Evolutionary conservation across 768 basidiomycete genomes (phyloP), one percentile per base, ranked within the genome.

Genomic region (Kwoniella europaea): DNA sequence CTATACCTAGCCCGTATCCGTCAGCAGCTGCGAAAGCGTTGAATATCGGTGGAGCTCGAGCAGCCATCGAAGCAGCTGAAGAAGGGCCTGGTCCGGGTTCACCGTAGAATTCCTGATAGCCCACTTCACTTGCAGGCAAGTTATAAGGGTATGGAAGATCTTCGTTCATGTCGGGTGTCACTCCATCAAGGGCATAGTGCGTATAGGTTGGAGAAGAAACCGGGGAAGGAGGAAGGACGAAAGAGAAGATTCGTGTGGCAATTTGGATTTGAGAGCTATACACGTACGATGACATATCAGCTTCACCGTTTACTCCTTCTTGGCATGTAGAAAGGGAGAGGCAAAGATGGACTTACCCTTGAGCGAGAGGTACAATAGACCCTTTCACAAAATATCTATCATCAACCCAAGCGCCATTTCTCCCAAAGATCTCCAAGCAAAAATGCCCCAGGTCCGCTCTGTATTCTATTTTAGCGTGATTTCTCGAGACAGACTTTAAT

Each of bases 391-490:
- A 90, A 92, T 95, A 99, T n/a, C 92, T 89, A 41, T 94, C 95
- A 74, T 98, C 94, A 4, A 99, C 94, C 91, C 95, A 98, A 18
- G 94, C 94, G 13, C 97, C 97, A 78, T 99, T 98, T 69, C 97
- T 87, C n/a, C 97, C 97, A 46, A 93, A 88, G 46, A 99, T 95
- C 70, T 90, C 89, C 44, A 99, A 88, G 61, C 80, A 83, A 66
- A 83, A 83, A 60, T 82, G 81, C 46, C 78, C 77, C 18, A 78
- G 53, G 63, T 82, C 81, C 22, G 76, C 57, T 3, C 74, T 69
- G 61, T 77, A 83, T 82, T 92, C 93, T 76, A 98, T 94, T 86
- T 90, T 91, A 43, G 97, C 97, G 81, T 99, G 97, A 18, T 97
- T 87, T 24, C 97, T 89, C n/a, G 95, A 98, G 64, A 99, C 94